Base-by-base conservation (phyloP, 345 rosid genomes). In the Salix exigua region DNA sequence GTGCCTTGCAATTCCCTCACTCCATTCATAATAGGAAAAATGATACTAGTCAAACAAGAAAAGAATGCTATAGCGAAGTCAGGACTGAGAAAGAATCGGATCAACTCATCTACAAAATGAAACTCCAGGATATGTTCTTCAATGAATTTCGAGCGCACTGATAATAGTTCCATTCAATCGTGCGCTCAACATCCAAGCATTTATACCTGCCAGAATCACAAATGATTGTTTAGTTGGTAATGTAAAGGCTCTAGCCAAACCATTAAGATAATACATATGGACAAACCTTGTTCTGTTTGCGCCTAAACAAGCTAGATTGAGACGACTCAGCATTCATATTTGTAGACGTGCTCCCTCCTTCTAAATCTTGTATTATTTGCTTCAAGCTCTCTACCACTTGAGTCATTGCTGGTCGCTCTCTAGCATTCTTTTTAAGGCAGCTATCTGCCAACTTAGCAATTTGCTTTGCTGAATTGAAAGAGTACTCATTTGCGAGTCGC, bases 351-450 rank as follows among this genome's bases (percentile, higher is more conserved):
- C 35, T 74, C 66, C 71, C 75, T 23, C 74, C 80, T 51, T 84
- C 86, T 46, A 84, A 82, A 61, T 87, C 91, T 74, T 82, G 86
- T 50, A 93, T 79, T 74, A 92, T 91, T 75, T 81, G 80, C 86
- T 79, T 83, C 74, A 96, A 83, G 76, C 65, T 74, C 53, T 85
- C 84, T 4, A 88, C 90, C 8, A 93, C 89, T 73, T 80, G 78
- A 18, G 76, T 79, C 97, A 96, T 93, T 16, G 88, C 77, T 0
- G 97, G 99, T 66, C 98, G 87, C 35, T 88, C 91, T 74, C 91
- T 90, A 0, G 90, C 77, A 51, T 86, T 87, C 89, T 89, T 96
- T 80, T 79, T 86, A 62, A 96, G 78, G 86, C 99, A 96, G 68
- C 86, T 78, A 78, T 93, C 88, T 35, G 99, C 99, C 83, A 96